Conservation (phyloP, 176 grass and related monocot species). For the Musa troglodytarum region DNA sequence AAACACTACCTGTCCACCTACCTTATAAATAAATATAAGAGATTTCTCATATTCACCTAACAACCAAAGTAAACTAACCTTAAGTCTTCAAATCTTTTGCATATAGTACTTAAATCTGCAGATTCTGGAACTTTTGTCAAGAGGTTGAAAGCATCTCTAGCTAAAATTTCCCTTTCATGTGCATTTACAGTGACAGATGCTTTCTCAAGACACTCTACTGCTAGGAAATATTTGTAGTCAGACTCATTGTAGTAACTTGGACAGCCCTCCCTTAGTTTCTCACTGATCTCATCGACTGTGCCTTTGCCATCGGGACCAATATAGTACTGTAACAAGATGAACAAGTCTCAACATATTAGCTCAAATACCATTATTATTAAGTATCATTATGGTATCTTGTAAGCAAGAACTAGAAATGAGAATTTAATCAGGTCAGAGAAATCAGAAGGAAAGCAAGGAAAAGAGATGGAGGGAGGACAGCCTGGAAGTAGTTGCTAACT, state of each 20-base stretch:
- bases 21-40: neutral
- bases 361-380: neutral
- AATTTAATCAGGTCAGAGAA: neutral
- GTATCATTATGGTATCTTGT: neutral
- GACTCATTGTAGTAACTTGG: conserved; percentile 97
- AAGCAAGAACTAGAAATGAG: too few species aligned
- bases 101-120: conserved; percentile 73
- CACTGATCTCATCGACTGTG: conserved; percentile 83
- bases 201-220: conserved; percentile 89
- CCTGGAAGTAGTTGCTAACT: neutral
- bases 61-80: conserved; percentile 34
- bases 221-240: conserved; percentile 85
- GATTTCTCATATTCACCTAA: neutral
- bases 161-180: conserved; percentile 65
- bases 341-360: neutral
- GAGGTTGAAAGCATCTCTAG: conserved; percentile 85
- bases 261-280: conserved; percentile 77
- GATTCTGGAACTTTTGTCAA: conserved; percentile 77
- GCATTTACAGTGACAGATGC: conserved; percentile 48
- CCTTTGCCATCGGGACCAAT: conserved; percentile 79
- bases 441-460: neutral
- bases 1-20: neutral
- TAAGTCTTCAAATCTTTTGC: conserved; percentile 95
- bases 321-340: conserved; percentile 62
- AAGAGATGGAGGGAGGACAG: neutral